Percentiles rank a stretch among this genome's conserved stretches.
Evolutionary conservation across 345 rosid species (phyloP).

Genomic region (Aethionema arabicum): DNA sequence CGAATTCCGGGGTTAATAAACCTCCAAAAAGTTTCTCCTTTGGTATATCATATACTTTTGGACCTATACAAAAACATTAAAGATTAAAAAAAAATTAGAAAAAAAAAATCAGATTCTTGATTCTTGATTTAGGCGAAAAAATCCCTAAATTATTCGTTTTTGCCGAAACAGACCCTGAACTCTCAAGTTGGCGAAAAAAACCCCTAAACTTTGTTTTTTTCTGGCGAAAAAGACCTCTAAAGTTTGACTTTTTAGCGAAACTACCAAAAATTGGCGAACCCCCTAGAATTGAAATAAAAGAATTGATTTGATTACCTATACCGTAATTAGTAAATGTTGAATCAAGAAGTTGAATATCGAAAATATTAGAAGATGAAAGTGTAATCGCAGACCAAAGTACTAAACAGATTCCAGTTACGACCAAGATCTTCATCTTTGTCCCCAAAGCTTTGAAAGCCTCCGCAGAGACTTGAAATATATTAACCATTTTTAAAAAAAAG

Average conservation of each 20-base stretch:
- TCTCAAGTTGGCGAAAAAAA: too few relatives aligned
- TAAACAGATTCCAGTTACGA: conserved; percentile 25
- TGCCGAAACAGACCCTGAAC: too few relatives aligned
- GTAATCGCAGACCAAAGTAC: conserved; percentile 26
- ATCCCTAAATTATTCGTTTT: too few relatives aligned
- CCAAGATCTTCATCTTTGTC: conserved; percentile 27
- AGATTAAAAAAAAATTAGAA: not conserved
- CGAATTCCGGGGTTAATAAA: conserved; percentile 33
- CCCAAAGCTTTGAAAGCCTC: conserved; percentile 1
- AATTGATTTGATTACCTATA: not conserved
- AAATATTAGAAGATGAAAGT: conserved; percentile 23
- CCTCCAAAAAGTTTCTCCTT: conserved; percentile 37
- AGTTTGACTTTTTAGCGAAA: not conserved
- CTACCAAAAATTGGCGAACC: too few relatives aligned
- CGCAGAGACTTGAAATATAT: conserved; percentile 2
- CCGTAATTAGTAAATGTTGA: not conserved
- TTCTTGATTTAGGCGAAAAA: not conserved
- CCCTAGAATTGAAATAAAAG: too few relatives aligned
- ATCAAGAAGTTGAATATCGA: conserved; percentile 22
- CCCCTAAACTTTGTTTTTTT: too few relatives aligned
- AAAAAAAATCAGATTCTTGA: not conserved
- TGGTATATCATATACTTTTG: conserved; percentile 4
- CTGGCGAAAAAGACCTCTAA: not conserved
- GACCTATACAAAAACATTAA: conserved; percentile 11
- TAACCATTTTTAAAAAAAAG: too few relatives aligned